Evolutionary conservation across 768 basidiomycete species (phyloP), one percentile per base, ranked within the genome.

Genomic region (Lyophyllum shimeji): DNA sequence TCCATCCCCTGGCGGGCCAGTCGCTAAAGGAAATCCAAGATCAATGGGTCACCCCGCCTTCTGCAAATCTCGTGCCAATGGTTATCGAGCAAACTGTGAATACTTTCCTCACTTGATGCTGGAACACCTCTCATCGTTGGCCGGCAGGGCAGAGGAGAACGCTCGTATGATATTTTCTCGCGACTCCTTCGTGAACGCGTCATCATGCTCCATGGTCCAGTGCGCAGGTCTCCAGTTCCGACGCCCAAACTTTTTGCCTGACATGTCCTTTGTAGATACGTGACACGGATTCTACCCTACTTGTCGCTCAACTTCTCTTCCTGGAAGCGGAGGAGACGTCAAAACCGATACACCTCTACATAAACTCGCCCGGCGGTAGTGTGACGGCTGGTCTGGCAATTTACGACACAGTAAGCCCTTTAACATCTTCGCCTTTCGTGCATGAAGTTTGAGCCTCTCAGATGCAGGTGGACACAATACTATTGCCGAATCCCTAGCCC

Each of bases 351-450:
- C 95, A 96, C 65, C 74, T 98, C 11, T 98, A 98, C 71, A 96
- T 98, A 63, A 98, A 98, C 72, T 95, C 92, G 7, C 96, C 96
- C 0, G 96, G 96, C 1, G 96, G 96, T 27, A 91, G 90, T 65
- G 96, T 98, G 37, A 96, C 95, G 0, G 93, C 95, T 46, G 96
- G 96, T 8, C 76, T 98, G 56, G 96, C 95, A 17, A 96, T 98
- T 47, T 98, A 98, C 74, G 96, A 98, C 67, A 98, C 96, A 65
- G 94, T 96, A 74, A 64, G 85, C 60, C 34, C 29, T 55, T 29
- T 42, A 49, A 33, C 7, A 40, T 40, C 15, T 18, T 31, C 33
- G 20, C 29, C 23, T 52, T 7, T 27, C 33, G 27, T n/a, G 3
- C 31, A 15, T 5, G 25, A 37, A 37, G 52, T 39, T 40, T 53